A percentile compares a stretch with the other conserved stretches of the same genome.
Evolutionary conservation across 1,284 basidiomycete genomes (phyloP).

Genomic region (Ceratobasidium sp.): DNA sequence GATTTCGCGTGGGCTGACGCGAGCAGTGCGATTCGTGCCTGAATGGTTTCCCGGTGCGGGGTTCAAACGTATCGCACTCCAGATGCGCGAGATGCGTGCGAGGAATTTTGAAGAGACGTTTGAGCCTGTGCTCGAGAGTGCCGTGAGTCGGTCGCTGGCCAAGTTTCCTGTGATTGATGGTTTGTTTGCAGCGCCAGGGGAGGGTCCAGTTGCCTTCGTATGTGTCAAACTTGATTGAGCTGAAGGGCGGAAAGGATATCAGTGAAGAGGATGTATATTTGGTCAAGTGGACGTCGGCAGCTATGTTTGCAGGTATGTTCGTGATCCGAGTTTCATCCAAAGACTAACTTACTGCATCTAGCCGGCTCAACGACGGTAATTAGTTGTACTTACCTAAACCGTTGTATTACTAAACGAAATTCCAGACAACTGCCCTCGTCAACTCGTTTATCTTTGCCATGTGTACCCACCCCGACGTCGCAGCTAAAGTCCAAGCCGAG

Average conservation of each 20-base stretch:
- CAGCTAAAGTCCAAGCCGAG: conserved; percentile 15
- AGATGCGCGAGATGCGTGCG: background rate
- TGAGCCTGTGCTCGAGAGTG: background rate
- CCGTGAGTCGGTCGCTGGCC: background rate
- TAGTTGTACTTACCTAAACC: background rate
- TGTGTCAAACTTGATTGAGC: conserved; percentile 16
- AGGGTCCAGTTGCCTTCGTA: conserved; percentile 10
- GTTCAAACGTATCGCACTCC: background rate
- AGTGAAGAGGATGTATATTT: conserved; percentile 21
- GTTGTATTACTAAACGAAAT: background rate
- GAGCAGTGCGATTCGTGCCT: conserved; percentile 4
- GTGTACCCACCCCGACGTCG: conserved; percentile 36
- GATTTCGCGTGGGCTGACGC: background rate
- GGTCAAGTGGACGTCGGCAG: conserved; percentile 8
- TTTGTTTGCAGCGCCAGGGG: background rate
- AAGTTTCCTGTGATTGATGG: background rate
- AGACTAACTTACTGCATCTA: background rate
- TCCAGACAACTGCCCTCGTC: conserved; percentile 24
- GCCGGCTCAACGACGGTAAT: conserved; percentile 22
- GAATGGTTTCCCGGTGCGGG: conserved; percentile 22
- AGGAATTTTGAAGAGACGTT: background rate
- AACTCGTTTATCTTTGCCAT: conserved; percentile 30
- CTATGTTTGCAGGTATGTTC: conserved; percentile 26
- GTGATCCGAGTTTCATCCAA: background rate
- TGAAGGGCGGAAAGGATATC: conserved; percentile 10